Evolutionary conservation across 257 asterid genomes (phyloP).

Genomic region (Dorcoceras hygrometricum): DNA sequence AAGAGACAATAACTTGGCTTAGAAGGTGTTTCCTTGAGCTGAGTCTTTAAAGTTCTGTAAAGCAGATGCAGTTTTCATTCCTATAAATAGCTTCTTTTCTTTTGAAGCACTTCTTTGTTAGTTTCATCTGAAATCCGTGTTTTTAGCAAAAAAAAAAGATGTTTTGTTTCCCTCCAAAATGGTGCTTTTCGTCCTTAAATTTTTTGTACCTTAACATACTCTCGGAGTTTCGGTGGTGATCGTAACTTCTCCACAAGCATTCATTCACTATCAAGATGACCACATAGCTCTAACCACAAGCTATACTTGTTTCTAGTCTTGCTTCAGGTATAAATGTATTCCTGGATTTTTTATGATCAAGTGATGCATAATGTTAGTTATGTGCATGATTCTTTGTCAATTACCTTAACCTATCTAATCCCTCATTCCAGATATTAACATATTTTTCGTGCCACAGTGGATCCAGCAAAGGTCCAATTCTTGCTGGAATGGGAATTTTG

Average conservation of each 20-base stretch:
- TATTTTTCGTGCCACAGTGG: not conserved
- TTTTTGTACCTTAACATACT: not conserved
- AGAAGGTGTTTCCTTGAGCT: too few relatives aligned
- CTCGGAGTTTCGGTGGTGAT: too few relatives aligned
- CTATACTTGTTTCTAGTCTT: conserved; percentile 10
- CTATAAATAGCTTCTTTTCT: not conserved
- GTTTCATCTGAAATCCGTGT: not conserved
- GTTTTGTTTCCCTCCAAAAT: too few relatives aligned
- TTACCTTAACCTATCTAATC: too few relatives aligned
- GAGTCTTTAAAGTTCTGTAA: not conserved
- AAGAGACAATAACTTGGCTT: too few relatives aligned
- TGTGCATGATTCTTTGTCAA: not conserved
- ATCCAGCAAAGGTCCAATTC: not conserved
- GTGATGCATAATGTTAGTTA: not conserved
- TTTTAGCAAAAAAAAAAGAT: too few relatives aligned
- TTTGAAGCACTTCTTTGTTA: not conserved
- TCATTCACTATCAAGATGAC: too few relatives aligned
- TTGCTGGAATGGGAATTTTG: not conserved
- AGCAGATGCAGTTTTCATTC: not conserved
- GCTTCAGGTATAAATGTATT: not conserved
- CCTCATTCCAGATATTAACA: not conserved
- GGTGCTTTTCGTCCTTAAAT: too few relatives aligned
- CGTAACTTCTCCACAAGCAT: too few relatives aligned
- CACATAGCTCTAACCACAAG: not conserved
- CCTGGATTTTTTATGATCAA: conserved; percentile 2